Base-by-base conservation (phyloP, 768 basidiomycete genomes). In the Lactarius quietus region DNA sequence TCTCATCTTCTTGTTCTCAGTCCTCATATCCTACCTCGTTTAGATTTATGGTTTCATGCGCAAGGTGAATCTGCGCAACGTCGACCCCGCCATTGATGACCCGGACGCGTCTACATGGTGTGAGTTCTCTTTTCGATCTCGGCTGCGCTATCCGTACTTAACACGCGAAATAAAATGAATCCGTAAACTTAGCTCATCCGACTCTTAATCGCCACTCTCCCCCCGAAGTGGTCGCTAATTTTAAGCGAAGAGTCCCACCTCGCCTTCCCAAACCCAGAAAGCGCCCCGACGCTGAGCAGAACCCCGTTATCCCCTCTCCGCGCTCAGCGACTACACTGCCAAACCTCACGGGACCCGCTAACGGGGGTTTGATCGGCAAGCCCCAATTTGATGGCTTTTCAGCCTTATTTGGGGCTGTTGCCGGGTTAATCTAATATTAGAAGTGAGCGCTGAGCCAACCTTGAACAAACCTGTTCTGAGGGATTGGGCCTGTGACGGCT, bases 11-110 rank as follows among this genome's bases (percentile, higher is more conserved):
- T 36, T 67, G 63, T 62, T 41, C 68, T 61, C 67, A 70, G 56
- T 68, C 64, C 73, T 72, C 60, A 57, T 67, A 28, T 68, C 67
- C 41, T 60, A 36, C 62, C 70, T 62, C 62, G 31, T 66, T 59
- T 66, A 96, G 94, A 97, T 97, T 78, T 97, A 97, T 81, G 95
- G 94, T 70, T 97, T 95, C 82, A 95, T 95, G 92, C 93, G 94
- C 78, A 95, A 96, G 78, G 92, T 96, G 75, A 95, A 95, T 81
- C 83, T 95, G 71, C 89, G 92, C 75, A 94, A 95, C 79, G 90
- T 95, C 76, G 93, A 95, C 81, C 91, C 92, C 68, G 92, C 91
- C 68, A 95, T 95, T 70, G 90, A 92, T 78, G 94, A 96, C 78
- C 93, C 93, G 68, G 94, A 97, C 79, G 94, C 93, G 17, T 94